Evolutionary conservation across 2,329 filamentous ascomycete genomes (phyloP), one percentile per base, ranked within the genome.

Genomic region (Colletotrichum gigasporum): DNA sequence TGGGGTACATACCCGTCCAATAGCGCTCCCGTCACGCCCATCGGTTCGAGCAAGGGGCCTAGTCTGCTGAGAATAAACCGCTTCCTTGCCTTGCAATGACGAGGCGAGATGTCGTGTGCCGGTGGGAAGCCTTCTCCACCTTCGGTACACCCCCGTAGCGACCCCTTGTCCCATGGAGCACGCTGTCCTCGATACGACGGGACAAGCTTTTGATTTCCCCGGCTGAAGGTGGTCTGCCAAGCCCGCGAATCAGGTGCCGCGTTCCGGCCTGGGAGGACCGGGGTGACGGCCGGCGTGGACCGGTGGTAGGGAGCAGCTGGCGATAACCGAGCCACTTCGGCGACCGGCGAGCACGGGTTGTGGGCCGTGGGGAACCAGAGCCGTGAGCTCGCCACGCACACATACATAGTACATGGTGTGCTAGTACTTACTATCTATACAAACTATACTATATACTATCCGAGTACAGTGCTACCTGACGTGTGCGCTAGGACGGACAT

Each of bases 1-100:
- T 48, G 61, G 61, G 61, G 61, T 64, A 64, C 61, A 64, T 64
- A 64, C 61, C 61, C 61, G 61, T 44, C 61, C 61, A 61, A 61
- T 64, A 64, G 61, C 61, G 61, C 61, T 64, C 61, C 61, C 56
- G 61, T 50, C 42, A 44, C 28, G 14, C 18, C 32, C 54, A 50
- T 35, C 41, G 42, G 42, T 28, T 30, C 41, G 54, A 44, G 12
- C 55, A 54, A 45, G 55, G 60, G 53, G 30, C 41, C 37, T 45
- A n/a, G 30, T 51, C 48, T 37, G 54, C 42, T 32, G 34, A 35
- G 41, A 34, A 50, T 28, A 28, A 51, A 26, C 9, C 16, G 14
- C n/a, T n/a, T n/a, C n/a, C n/a, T n/a, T n/a, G 35, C 20, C 35
- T 14, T 16, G 55, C 47, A 54, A 60, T 54, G 55, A 44, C 47